These are phyloP conservation scores for Calonectria pteridis DNA, from an alignment of 2,329 filamentous ascomycete species.

Conservation along the genomic window DNA sequence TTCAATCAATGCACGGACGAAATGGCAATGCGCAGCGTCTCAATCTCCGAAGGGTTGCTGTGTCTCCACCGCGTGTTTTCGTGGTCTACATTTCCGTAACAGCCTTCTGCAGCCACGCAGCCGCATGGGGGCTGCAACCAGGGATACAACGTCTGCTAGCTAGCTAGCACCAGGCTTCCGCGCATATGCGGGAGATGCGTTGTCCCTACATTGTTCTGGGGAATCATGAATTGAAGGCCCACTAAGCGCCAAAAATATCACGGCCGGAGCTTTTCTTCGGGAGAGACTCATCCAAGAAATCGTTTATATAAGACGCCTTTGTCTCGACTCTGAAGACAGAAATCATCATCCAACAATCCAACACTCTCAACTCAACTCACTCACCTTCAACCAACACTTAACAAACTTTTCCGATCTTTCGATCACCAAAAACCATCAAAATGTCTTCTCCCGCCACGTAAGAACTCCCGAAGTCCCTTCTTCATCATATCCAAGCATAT, in stretches of 20 bases:
- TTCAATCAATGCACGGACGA: not conserved
- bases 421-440: constrained; percentile 6
- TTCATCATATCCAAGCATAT: not conserved
- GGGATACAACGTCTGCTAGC: not conserved
- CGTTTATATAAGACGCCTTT: constrained; percentile 2
- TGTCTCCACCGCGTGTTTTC: not conserved
- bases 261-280: not conserved
- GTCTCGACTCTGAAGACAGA: not conserved
- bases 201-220: constrained; percentile 7
- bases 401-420: not conserved
- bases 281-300: not conserved
- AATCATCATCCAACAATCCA: constrained; percentile 7
- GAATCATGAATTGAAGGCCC: not conserved
- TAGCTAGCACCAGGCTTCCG: not conserved
- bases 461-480: not conserved
- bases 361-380: constrained; percentile 1
- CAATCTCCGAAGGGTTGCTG: constrained; percentile 10
- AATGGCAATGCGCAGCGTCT: not conserved
- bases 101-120: not conserved
- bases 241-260: not conserved
- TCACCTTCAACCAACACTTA: constrained; percentile 2
- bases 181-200: not conserved
- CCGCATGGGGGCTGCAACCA: no score
- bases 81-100: not conserved
- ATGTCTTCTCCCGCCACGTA: constrained; percentile 13